Conservation (phyloP, 495 filamentous ascomycete species). For the Aspergillus carlsbadensis region DNA sequence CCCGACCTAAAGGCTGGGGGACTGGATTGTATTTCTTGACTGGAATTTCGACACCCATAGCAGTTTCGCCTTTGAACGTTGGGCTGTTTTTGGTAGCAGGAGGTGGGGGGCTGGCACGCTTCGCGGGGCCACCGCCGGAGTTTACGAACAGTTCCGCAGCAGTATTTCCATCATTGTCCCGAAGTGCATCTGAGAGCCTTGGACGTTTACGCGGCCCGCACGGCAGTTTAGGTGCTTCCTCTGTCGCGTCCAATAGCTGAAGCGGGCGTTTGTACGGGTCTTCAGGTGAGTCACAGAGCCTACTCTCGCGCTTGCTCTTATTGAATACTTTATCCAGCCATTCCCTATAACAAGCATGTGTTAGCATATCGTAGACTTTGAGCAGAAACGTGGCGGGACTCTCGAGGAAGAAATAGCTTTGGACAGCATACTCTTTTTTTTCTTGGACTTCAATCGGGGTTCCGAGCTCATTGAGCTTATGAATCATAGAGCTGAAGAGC, state of each 20-base stretch:
- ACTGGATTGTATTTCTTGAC: slow-evolving; percentile 25
- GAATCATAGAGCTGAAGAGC: slow-evolving; percentile 20
- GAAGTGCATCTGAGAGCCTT: slow-evolving; percentile 35
- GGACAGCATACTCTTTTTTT: slow-evolving; percentile 25
- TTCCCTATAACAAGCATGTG: slow-evolving; percentile 18
- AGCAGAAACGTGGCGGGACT: background rate
- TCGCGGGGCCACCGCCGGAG: background rate
- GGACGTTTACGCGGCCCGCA: slow-evolving; percentile 22
- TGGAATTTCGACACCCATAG: slow-evolving; percentile 26
- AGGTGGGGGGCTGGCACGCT: slow-evolving; percentile 1
- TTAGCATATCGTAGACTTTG: background rate
- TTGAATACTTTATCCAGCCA: slow-evolving; percentile 40
- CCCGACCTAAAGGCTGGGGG: slow-evolving; percentile 11
- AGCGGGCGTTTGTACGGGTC: slow-evolving; percentile 17
- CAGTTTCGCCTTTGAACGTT: background rate
- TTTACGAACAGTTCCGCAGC: background rate
- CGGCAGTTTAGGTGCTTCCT: slow-evolving; percentile 1
- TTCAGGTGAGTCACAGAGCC: background rate
- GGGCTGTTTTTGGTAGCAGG: background rate
- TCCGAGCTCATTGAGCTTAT: background rate
- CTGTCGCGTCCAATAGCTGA: slow-evolving; percentile 1
- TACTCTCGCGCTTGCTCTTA: slow-evolving; percentile 12
- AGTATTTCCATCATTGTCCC: slow-evolving; percentile 20
- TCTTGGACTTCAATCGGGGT: slow-evolving; percentile 7
- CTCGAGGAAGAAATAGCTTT: background rate